Percentiles rank a stretch among this genome's conserved stretches.
Evolutionary conservation across 331 rosid genomes (phyloP).

Genomic region (Rhamnella rubrinervis): DNA sequence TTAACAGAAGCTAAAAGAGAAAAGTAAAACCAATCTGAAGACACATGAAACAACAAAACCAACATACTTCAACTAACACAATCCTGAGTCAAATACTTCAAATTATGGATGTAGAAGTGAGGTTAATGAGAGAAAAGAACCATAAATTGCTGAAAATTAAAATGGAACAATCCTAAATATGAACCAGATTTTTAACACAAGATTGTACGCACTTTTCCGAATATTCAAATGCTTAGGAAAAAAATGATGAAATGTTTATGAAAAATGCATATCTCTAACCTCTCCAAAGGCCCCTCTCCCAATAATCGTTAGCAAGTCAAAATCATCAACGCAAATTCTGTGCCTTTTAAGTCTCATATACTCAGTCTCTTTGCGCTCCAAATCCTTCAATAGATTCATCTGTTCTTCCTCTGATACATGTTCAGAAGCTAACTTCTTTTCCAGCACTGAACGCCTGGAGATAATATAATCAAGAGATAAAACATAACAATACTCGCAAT

Average conservation of each 20-base stretch:
- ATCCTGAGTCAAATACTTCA: too few relatives aligned
- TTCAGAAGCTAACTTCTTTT: slow-evolving; percentile 65
- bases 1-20: neutral
- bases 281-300: slow-evolving; percentile 99
- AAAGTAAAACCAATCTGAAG: neutral
- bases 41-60: neutral
- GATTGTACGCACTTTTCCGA: too few relatives aligned
- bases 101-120: too few relatives aligned
- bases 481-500: neutral
- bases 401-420: slow-evolving; percentile 85
- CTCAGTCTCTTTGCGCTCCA: slow-evolving; percentile 86
- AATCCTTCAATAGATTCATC: slow-evolving; percentile 66
- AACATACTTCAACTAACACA: neutral
- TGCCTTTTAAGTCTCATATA: slow-evolving; percentile 82
- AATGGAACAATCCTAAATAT: too few relatives aligned
- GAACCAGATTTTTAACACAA: too few relatives aligned
- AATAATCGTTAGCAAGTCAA: slow-evolving; percentile 79
- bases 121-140: too few relatives aligned
- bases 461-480: slow-evolving; percentile 19
- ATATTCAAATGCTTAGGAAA: neutral
- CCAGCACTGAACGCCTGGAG: slow-evolving; percentile 75
- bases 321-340: slow-evolving; percentile 88
- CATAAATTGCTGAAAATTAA: too few relatives aligned
- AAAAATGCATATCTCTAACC: slow-evolving; percentile 48
- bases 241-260: slow-evolving; percentile 2